Evolutionary conservation across 1,139 yeast species (phyloP), one percentile per base, ranked within the genome.

Genomic region (Torulaspora pretoriensis): DNA sequence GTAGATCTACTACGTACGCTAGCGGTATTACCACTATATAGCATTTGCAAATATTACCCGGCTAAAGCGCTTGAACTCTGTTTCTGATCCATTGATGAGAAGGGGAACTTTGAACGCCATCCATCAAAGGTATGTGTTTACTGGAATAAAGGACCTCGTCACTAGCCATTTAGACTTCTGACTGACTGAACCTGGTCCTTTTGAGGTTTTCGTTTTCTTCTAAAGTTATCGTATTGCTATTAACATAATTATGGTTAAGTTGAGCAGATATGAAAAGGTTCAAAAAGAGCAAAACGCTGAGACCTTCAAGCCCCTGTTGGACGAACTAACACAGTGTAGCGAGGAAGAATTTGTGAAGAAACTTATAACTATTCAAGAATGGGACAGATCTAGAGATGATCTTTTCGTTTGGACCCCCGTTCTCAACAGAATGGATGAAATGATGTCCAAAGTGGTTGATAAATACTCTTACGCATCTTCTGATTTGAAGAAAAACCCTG

Each of bases 381-480:
- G 92, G 90, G 76, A 78, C 50, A 70, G 83, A 36, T 84, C 90
- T 2, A 72, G 80, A 48, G 89, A 88, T 24, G 90, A 86, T 54
- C 65, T 90, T 36, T 75, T 76, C 53, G 83, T 81, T 49, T 90
- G 96, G 95, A 75, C 86, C 16, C 75, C 83, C 0, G 78, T 87
- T 1, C 69, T 90, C 53, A 84, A 89, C 63, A 72, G 83, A 53
- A 80, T 89, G 56, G 97, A 89, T 60, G 74, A 71, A 10, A 73
- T 86, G 14, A 68, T 87, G 46, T 85, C 81, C 43, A 54, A 56
- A 3, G 67, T 74, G 32, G 75, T 83, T 22, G 64, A 65, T 10
- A 77, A 77, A 51, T 84, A 87, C 57, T 73, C 71, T 5, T 72
- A 61, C 43, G 47, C 50, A n/a, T 45, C 57, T 5, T 25, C 47